Base-by-base conservation (phyloP, 2,329 filamentous ascomycete species). In the Tolypocladium album region DNA sequence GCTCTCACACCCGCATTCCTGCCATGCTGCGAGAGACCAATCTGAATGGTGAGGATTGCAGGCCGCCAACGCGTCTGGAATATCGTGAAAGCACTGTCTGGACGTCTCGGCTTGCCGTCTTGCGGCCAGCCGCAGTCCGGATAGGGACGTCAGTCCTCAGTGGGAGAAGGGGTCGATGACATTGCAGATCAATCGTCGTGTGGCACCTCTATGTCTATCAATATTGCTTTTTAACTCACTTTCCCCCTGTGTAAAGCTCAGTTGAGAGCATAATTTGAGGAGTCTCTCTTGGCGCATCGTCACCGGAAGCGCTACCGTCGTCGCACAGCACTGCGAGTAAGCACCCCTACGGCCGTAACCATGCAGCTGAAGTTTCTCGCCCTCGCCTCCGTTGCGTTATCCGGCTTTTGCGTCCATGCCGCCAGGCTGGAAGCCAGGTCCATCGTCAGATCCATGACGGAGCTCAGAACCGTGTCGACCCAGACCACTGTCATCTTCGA, bases 331-430 rank as follows among this genome's bases (percentile, higher is more conserved):
- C 15, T n/a, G 24, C 15, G 27, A 20, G 13, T 11, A 34, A 27
- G 13, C 13, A 34, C 4, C n/a, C n/a, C 47, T 24, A 8, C 24
- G 17, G 17, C 27, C 47, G 56, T n/a, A 17, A 61, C 27, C 8
- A 67, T 65, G 65, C 60, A 63, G 42, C 60, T 65, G 62, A 65
- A 66, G 58, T 8, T 65, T 36, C 45, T 66, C 31, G 56, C 62
- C 57, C n/a, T 65, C 42, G 50, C 58, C 55, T 59, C 64, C 56
- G n/a, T 63, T 59, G 58, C 63, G 45, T 59, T 67, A 31, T 61
- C 59, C 47, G 61, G 60, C 22, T 59, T 61, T 4, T 58, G 59
- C 31, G 62, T 56, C 45, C 62, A 62, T 38, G 61, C 63, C 17
- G 55, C 60, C 17, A 57, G 60, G 31, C 45, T 59, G 38, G 47